phyloP scores from a whole-genome alignment of 352 stramenopile genomes.

The Phytopythium montanum region DNA sequence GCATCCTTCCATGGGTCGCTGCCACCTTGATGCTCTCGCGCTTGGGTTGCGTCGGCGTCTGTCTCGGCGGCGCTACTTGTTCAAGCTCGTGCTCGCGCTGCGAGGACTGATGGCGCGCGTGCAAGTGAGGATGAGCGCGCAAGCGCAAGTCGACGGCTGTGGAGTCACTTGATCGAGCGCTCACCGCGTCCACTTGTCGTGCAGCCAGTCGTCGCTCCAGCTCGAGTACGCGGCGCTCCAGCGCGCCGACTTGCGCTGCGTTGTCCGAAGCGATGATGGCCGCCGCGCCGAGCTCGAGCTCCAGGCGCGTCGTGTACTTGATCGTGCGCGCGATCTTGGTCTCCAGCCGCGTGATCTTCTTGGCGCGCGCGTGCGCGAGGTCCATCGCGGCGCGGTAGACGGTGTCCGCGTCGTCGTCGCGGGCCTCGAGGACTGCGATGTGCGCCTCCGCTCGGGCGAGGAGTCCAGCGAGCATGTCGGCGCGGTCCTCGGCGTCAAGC shows the following conservation, averaged over 20 bases:
- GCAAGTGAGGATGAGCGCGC: too few relatives aligned
- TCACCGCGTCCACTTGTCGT: too few relatives aligned
- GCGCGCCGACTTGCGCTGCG: neutral
- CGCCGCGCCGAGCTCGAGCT: neutral
- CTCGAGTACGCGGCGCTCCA: neutral
- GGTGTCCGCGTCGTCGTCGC: neutral
- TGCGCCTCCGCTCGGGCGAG: neutral
- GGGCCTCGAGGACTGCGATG: neutral
- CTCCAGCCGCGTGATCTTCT: neutral
- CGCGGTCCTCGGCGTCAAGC: neutral
- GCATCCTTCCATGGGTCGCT: too few relatives aligned
- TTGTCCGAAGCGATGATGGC: neutral
- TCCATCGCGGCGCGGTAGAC: neutral
- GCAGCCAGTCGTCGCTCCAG: too few relatives aligned
- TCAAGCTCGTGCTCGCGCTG: too few relatives aligned
- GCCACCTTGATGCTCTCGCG: too few relatives aligned
- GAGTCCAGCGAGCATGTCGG: neutral
- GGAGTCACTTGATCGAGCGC: too few relatives aligned
- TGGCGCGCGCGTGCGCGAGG: neutral
- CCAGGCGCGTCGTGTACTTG: neutral
- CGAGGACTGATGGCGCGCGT: too few relatives aligned
- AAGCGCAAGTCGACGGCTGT: too few relatives aligned
- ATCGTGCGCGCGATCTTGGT: neutral
- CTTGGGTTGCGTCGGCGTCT: too few relatives aligned
- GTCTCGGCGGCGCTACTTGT: too few relatives aligned